Base-by-base conservation (phyloP, 2,329 filamentous ascomycete species). In the Aspergillus ochraceoroseus region DNA sequence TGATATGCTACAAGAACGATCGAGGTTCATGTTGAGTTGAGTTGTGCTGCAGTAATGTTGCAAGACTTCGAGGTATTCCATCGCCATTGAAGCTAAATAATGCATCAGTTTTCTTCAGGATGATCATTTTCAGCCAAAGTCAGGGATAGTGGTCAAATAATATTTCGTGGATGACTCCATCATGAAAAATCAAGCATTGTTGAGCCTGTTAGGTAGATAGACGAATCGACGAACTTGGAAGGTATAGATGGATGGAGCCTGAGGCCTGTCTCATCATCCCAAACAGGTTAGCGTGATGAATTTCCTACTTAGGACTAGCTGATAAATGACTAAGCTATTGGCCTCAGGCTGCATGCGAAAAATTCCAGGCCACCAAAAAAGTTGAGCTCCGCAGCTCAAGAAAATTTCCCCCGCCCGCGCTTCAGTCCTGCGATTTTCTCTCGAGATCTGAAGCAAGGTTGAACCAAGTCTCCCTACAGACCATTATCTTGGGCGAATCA, bases 381-480 rank as follows among this genome's bases (percentile, higher is more conserved):
- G 26, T 5, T 39, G 33, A 34, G 38, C 49, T 50, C 43, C 44
- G 39, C 44, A 40, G 43, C 40, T 49, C 47, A 52, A 45, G 50
- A 50, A 52, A 52, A 47, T 52, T 52, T 42, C 45, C 47, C 47
- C 49, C 29, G 38, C 33, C 32, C 41, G 34, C n/a, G n/a, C n/a
- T n/a, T n/a, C n/a, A 32, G 13, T 26, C 26, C 31, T 29, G 18
- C n/a, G 19, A 23, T 30, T 27, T 31, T 23, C 13, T 42, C 33
- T 28, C 17, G 19, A 17, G 20, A n/a, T 29, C 32, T 32, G 25
- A 25, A 34, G 27, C 18, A 23, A 33, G 17, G 13, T 13, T 19
- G 14, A 33, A 27, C 15, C 23, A 28, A 13, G 20, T 14, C 14
- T 20, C 19, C 23, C 25, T 37, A 12, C 33, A 37, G 29, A 33